These are phyloP conservation scores for Huntiella savannae DNA, from an alignment of 2,329 filamentous ascomycete genomes.

Conservation along the genomic window DNA sequence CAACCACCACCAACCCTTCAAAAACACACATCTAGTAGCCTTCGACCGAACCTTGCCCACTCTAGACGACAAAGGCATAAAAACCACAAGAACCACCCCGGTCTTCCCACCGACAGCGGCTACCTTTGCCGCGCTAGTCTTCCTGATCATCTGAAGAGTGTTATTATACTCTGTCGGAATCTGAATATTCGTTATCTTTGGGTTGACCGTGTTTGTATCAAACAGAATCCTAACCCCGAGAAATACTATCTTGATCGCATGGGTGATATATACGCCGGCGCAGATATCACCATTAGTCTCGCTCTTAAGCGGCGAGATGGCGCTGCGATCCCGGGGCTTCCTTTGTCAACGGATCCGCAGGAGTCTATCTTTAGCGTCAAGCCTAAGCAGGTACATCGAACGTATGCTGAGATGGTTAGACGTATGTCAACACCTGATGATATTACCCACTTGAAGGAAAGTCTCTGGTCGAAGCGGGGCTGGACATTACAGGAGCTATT, in stretches of 20 bases:
- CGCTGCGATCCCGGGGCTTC: neutral
- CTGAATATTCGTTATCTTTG: neutral
- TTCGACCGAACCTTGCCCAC: too few species aligned
- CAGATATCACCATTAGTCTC: neutral
- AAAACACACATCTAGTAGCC: too few species aligned
- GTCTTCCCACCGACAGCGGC: too few species aligned
- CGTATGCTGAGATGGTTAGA: too few species aligned
- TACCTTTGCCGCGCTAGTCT: too few species aligned
- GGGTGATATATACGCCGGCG: neutral
- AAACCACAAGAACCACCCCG: too few species aligned
- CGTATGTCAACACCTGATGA: too few species aligned
- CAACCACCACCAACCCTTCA: too few species aligned
- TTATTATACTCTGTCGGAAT: neutral
- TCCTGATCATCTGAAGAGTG: neutral
- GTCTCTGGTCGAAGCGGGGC: neutral
- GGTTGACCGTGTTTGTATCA: slow-evolving; percentile 1
- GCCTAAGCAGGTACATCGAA: too few species aligned
- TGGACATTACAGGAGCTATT: slow-evolving; percentile 1
- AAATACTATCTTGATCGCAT: neutral
- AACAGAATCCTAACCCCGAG: neutral
- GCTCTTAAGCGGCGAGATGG: neutral
- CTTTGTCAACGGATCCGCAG: neutral
- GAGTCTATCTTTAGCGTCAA: too few species aligned
- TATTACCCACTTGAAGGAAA: neutral
- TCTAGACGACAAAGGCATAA: too few species aligned